Percentiles rank a stretch among this genome's conserved stretches.
phyloP scores from a whole-genome alignment of 78 protist genomes.

The Dictyostelium firmibasis region DNA sequence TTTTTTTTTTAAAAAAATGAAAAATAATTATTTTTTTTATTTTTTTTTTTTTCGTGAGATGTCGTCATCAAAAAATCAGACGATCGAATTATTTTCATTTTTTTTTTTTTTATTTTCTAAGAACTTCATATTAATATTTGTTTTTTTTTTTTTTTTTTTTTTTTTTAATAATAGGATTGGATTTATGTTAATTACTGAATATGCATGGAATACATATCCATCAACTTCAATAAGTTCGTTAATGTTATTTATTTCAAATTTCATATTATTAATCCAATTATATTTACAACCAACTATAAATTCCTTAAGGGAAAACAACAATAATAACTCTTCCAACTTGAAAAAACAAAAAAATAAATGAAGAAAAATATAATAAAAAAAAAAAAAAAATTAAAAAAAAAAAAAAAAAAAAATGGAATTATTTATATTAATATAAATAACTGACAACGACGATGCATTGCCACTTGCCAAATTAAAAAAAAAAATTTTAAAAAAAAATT shows the following conservation, averaged over 20 bases:
- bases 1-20: neutral
- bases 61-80: neutral
- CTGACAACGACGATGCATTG: neutral
- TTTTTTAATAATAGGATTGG: neutral
- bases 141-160: neutral
- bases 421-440: too few species aligned
- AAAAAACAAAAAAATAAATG: neutral
- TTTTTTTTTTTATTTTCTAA: neutral
- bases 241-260: slow-evolving; percentile 13
- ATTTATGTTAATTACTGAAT: slow-evolving; percentile 7
- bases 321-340: neutral
- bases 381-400: too few species aligned
- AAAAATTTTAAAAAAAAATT: too few species aligned
- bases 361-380: neutral
- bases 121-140: neutral
- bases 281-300: neutral
- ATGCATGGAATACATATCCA: slow-evolving; percentile 45
- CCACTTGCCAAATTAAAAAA: neutral
- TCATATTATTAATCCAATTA: neutral
- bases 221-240: slow-evolving; percentile 2
- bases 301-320: neutral
- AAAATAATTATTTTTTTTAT: neutral
- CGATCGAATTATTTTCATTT: neutral
- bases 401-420: too few species aligned
- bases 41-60: neutral